phyloP scores from a whole-genome alignment of 2,329 filamentous ascomycete species.

The Amesomyces nigricolor region DNA sequence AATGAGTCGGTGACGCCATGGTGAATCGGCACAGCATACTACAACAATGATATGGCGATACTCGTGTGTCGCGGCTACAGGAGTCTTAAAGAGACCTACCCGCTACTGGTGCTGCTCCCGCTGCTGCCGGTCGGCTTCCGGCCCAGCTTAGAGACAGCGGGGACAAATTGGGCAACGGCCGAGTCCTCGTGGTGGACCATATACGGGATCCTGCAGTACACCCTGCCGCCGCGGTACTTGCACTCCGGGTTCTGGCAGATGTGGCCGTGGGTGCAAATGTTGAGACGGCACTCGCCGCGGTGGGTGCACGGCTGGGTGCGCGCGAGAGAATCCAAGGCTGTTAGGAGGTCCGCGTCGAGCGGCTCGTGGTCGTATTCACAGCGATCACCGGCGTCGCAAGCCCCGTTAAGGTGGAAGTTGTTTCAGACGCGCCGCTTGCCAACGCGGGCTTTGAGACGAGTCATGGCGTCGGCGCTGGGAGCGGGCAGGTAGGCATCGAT shows the following conservation, averaged over 20 bases:
- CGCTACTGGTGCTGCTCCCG: not conserved
- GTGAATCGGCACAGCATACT: too few relatives aligned
- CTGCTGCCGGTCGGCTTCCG: not conserved
- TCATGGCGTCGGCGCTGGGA: constrained; percentile 17
- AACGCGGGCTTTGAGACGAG: constrained; percentile 25
- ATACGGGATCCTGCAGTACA: constrained; percentile 27
- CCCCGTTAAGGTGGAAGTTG: constrained; percentile 26
- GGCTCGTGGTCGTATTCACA: constrained; percentile 30
- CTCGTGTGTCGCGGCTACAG: not conserved
- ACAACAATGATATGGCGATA: not conserved
- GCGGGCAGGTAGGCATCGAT: constrained; percentile 29
- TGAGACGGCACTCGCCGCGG: constrained; percentile 27
- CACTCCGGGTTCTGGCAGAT: constrained; percentile 32
- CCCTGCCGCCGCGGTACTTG: constrained; percentile 30
- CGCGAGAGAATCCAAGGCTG: constrained; percentile 27
- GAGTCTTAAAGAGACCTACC: not conserved
- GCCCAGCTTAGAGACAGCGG: not conserved
- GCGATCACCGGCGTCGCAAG: constrained; percentile 22
- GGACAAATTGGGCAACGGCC: not conserved
- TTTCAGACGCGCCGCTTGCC: constrained; percentile 27
- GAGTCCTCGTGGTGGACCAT: constrained; percentile 24
- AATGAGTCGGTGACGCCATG: too few relatives aligned
- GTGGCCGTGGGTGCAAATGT: constrained; percentile 29
- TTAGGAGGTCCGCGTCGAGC: constrained; percentile 26
- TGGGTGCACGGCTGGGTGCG: constrained; percentile 29